Base-by-base conservation (phyloP, 1,139 yeast species). In the Lodderomyces orthopsilosis region DNA sequence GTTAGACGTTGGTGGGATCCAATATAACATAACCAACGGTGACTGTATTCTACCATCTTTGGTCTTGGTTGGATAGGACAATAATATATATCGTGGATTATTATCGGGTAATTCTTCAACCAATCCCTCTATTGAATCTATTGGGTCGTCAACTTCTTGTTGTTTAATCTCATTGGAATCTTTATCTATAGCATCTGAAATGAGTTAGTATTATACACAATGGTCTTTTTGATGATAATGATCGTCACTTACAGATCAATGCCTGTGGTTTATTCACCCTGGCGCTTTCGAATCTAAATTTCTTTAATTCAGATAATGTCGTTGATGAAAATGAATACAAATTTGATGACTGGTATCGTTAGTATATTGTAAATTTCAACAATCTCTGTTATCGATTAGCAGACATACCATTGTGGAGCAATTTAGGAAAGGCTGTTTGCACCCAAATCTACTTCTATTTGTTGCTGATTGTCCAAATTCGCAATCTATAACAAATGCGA, bases 1-100 rank as follows among this genome's bases (percentile, higher is more conserved):
- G 14, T 86, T 84, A 15, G 90, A 75, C 0, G 96, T 87, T 21
- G 83, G 84, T 2, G 97, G 97, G 46, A 87, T 77, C 83, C 93
- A 90, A 62, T 89, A 90, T 21, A 90, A 54, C 59, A 91, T 65
- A 1, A 89, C 89, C 51, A 86, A 75, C 2, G 96, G 96, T 10
- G 78, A 73, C 40, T 81, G 76, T 55, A 78, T 74, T 47, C 95
- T 72, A 1, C 95, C 96, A 55, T 90, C 96, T 21, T 66, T 55
- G 12, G 77, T 63, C 36, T 77, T 79, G 53, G 81, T 65, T 5
- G 96, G 96, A 55, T 88, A 85, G n/a, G 95, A 86, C 45, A 89
- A 63, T 7, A 89, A 70, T 6, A 89, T 67, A 57, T 75, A 90
- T 46, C 96, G 68, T 6, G 97, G 96, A 4, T 81, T 65, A 54